Base-by-base conservation (phyloP, 805 yeast genomes). In the Wickerhamomyces ciferrii region DNA sequence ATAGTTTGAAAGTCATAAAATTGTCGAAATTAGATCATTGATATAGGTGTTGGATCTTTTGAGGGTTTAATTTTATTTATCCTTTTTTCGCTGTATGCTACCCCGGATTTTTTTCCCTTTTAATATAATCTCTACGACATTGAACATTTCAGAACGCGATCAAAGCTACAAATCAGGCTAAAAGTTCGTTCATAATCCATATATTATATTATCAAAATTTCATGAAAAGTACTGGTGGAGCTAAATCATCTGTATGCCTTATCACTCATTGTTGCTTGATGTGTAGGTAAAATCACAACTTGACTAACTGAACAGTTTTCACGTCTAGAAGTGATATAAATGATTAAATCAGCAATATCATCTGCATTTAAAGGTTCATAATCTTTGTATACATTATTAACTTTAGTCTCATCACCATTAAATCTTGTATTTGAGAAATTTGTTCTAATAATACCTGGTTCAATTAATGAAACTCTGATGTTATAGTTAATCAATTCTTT, bases 271-370 rank as follows among this genome's bases (percentile, higher is more conserved):
- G 88, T 76, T 2, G 94, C 96, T 71, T 91, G 97, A 69, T 87
- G 83, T 41, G 83, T 79, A 14, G 96, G 88, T 65, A 90, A 84
- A n/a, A 92, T 82, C 59, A 90, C 73, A 10, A 89, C 76, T 59
- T 90, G 96, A 5, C 86, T 84, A 55, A 81, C 65, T 1, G 81
- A 84, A 2, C 82, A 77, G 54, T 78, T 79, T 46, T 67, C 68
- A 50, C 72, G 74, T 67, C 85, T 75, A 2, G 84, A 71, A 18
- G 79, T 68, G 9, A 78, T 75, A 53, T 75, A 81, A 5, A 75
- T 75, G 51, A 80, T 76, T 49, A 79, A 57, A 50, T 81, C 86
- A 6, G 85, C 83, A 50, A 80, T 71, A 55, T 81, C 85, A 18
- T 68, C 75, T 1, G 85, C 81, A 23, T 63, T 64, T 48, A 81